Percentiles rank a stretch among this genome's conserved stretches.
Evolutionary conservation across 2,329 filamentous ascomycete species (phyloP).

Genomic region (Cadophora luteo-olivacea): DNA sequence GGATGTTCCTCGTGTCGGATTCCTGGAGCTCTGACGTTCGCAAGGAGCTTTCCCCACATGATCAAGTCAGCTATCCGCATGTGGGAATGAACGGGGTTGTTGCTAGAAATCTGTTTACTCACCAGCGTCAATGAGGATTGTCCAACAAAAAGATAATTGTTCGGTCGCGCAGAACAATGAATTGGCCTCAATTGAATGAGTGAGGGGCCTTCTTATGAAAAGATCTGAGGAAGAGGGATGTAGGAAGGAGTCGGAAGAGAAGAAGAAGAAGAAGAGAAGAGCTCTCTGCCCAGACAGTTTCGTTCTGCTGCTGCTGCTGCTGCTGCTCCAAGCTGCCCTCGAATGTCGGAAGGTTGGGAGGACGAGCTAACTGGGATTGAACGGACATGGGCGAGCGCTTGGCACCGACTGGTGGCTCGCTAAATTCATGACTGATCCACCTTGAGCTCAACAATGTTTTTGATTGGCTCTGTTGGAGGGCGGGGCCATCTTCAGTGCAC

Average conservation of each 20-base stretch:
- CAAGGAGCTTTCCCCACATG: constrained; percentile 28
- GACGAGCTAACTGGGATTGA: constrained; percentile 6
- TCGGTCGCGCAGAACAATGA: background rate
- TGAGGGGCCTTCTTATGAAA: constrained; percentile 9
- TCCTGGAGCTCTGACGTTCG: constrained; percentile 23
- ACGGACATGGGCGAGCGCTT: constrained; percentile 6
- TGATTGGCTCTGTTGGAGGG: background rate
- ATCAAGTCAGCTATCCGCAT: constrained; percentile 22
- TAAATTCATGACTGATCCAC: background rate
- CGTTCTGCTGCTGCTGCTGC: constrained; percentile 4
- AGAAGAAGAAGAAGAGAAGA: background rate
- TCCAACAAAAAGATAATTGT: constrained; percentile 1
- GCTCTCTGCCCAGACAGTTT: constrained; percentile 5
- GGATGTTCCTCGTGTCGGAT: background rate
- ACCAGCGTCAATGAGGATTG: constrained; percentile 13
- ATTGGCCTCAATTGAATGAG: background rate
- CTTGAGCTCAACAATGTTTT: background rate
- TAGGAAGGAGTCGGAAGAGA: background rate
- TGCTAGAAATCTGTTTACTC: constrained; percentile 7
- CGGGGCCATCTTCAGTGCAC: background rate
- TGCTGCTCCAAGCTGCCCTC: background rate
- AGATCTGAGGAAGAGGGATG: background rate
- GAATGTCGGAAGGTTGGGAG: constrained; percentile 16
- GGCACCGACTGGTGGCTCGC: constrained; percentile 14
- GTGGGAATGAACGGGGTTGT: background rate